phyloP scores from a whole-genome alignment of 768 basidiomycete genomes.

The Paxillus ammoniavirescens region DNA sequence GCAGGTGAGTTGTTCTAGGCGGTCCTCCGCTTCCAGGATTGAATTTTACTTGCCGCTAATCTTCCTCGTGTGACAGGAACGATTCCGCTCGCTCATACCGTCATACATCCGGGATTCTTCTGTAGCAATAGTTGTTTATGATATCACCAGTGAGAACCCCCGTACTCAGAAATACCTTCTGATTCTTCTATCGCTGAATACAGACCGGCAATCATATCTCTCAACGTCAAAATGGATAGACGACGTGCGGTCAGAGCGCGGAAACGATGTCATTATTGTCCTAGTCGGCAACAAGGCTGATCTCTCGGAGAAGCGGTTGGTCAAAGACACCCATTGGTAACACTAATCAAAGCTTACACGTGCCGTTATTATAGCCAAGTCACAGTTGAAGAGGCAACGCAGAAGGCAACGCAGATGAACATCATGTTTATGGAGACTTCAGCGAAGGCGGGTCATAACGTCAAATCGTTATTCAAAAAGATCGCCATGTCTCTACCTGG shows the following conservation, averaged over 20 bases:
- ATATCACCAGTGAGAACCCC: constrained; percentile 85
- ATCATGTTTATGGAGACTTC: constrained; percentile 99
- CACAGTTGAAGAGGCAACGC: constrained; percentile 95
- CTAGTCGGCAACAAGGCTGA: constrained; percentile 99
- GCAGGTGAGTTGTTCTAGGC: constrained; percentile 51
- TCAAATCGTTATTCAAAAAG: constrained; percentile 98
- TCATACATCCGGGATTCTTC: constrained; percentile 99
- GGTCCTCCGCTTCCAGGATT: neutral
- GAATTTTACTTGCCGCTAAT: constrained; percentile 2
- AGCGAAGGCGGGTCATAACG: constrained; percentile 98
- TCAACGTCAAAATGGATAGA: constrained; percentile 99
- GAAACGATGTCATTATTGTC: constrained; percentile 97
- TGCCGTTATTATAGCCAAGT: constrained; percentile 72
- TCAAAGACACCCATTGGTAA: constrained; percentile 8
- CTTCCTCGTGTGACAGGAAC: constrained; percentile 57
- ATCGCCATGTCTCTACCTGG: constrained; percentile 98
- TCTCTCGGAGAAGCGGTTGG: constrained; percentile 95
- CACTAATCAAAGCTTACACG: constrained; percentile 3
- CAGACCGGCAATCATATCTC: constrained; percentile 96
- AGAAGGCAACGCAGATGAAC: constrained; percentile 83
- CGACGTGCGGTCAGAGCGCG: constrained; percentile 95
- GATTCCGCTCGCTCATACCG: constrained; percentile 95
- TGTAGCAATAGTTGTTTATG: constrained; percentile 98
- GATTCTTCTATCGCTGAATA: constrained; percentile 3
- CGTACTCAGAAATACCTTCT: neutral